Percentiles rank a stretch among this genome's conserved stretches.
Conservation (phyloP, 331 rosid genomes). For the Cydonia oblonga region DNA sequence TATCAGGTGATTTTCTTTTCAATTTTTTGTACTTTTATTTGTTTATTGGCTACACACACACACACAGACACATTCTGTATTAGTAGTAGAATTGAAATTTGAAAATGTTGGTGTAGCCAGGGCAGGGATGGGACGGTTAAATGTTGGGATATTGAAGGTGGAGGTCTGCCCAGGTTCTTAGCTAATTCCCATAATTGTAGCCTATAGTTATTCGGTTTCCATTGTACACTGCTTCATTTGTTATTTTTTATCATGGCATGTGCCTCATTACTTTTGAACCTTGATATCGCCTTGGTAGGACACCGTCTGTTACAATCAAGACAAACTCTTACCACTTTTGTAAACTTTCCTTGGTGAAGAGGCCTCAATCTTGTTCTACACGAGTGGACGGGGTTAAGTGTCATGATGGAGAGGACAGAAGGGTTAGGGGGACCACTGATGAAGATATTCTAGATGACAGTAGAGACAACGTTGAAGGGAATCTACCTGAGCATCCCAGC, state of each 20-base stretch:
- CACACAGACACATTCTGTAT: neutral
- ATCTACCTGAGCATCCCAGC: conserved; percentile 18
- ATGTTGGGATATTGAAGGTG: conserved; percentile 69
- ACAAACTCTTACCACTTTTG: conserved; percentile 86
- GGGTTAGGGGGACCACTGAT: conserved; percentile 16
- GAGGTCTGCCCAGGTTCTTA: conserved; percentile 62
- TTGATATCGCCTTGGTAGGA: conserved; percentile 25
- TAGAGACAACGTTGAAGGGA: conserved; percentile 17
- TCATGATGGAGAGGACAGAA: conserved; percentile 16
- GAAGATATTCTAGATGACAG: conserved; percentile 16
- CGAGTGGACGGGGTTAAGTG: conserved; percentile 10
- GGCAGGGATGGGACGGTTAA: conserved; percentile 96
- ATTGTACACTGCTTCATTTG: neutral
- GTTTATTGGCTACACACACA: neutral
- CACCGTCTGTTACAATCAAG: conserved; percentile 50
- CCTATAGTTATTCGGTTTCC: neutral
- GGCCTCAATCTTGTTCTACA: conserved; percentile 20
- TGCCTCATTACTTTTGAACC: neutral
- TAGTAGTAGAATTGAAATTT: neutral
- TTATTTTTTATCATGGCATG: neutral
- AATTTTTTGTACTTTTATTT: neutral
- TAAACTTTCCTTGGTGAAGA: conserved; percentile 71
- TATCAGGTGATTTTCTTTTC: conserved; percentile 41
- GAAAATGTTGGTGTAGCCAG: conserved; percentile 42
- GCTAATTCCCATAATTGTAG: neutral